Evolutionary conservation across 495 filamentous ascomycete species (phyloP), one percentile per base, ranked within the genome.

Genomic region (Cladorrhinum samala): DNA sequence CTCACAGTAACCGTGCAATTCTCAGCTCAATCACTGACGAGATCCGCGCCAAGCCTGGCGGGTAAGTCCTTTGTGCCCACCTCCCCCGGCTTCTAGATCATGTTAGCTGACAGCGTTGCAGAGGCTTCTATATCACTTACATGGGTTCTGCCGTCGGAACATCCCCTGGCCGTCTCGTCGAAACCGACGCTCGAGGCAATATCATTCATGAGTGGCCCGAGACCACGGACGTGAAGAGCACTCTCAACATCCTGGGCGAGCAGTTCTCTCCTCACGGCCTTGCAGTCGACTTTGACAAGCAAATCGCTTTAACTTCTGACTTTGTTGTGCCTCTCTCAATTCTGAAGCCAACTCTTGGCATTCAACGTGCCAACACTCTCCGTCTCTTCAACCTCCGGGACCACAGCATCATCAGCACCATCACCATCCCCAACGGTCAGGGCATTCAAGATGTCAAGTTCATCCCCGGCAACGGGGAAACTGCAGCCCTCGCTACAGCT

Each of bases 361-460:
- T 82, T 49, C 64, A 69, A 11, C 59, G 58, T 18, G 82, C 76
- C 46, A 72, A 82, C 54, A 83, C 82, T 8, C 68, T 85, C 13
- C 76, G 80, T 38, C 71, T 85, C 17, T 85, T 80, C 78, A 72
- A 83, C 50, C 64, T 83, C 25, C 60, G 69, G 13, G 59, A 63
- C 3, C 69, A 73, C 37, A 74, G 69, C 36, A 83, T 83, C 57
- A 65, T 83, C 44, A 80, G 68, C 59, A 85, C 81, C 18, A 79
- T 85, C 57, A 81, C 77, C 24, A 83, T 85, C 56, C 81, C 82
- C 19, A 61, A 79, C 49, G 78, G 81, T 13, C 72, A 73, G 37
- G 81, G 81, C 42, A 83, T 83, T 52, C 79, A 85, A 67, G 81
- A 85, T 57, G 79, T 83, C 62, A 83, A 83, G 61, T 82, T 81